Evolutionary conservation across 441 rosid species (phyloP), one percentile per base, ranked within the genome.

Genomic region (Adansonia rubrostipa): DNA sequence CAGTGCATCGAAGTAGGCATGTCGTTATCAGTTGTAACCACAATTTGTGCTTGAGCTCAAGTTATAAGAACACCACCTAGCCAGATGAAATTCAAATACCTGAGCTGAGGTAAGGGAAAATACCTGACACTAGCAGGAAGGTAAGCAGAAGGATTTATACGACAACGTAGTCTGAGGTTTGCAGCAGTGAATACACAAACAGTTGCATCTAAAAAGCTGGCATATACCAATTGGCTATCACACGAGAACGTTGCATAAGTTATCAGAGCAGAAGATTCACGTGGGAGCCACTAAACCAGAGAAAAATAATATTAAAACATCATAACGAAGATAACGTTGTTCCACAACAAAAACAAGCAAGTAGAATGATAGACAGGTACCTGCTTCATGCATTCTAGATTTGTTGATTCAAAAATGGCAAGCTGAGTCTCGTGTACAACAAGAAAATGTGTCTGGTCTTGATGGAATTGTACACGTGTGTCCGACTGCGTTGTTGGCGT

Each of bases 381-480:
- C 99, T 91, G 98, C 85, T 93, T 93, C 80, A 88, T 75, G 72
- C 98, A 91, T 54, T 97, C 99, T 51, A 97, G 91, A 84, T 95
- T 92, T 40, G 94, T 89, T 47, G 99, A 87, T 85, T 93, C 99
- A 66, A 87, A 93, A 78, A 97, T 90, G 24, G 99, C 99, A 48
- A 97, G 92, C 80, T 93, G 99, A 64, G 97, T 91, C 85, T 95
- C 96, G 56, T 97, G 98, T 24, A 92, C 99, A 76, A 90, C 96
- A 66, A 97, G 92, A 86, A 97, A 89, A 78, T 92, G 99, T 64
- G 86, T 83, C 84, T 97, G 99, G 77, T 97, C 99, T 78, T 85
- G 93, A 85, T 97, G 98, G 85, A 97, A 97, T 82, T 95, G 99
- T 73, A 97, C 98, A 73, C 97, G 96, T 2, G 98, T 93, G 65